phyloP scores from a whole-genome alignment of 2,329 filamentous ascomycete genomes.

The Venturia oleaginea region DNA sequence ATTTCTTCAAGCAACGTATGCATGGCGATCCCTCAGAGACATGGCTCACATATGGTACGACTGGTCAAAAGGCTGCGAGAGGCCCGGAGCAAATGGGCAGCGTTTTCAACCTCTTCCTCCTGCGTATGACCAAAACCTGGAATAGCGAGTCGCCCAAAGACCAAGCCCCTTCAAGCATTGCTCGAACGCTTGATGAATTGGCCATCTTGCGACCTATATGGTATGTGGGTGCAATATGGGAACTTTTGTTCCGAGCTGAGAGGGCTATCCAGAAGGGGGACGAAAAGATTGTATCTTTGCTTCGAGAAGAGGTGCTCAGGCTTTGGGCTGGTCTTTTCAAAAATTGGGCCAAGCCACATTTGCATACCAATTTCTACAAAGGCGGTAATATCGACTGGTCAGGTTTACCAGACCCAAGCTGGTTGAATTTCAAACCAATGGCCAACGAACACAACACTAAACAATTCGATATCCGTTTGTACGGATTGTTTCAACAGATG shows the following conservation, averaged over 20 bases:
- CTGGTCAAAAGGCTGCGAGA: background rate
- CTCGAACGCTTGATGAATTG: background rate
- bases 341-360: background rate
- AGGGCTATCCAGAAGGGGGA: background rate
- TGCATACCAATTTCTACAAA: background rate
- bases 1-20: background rate
- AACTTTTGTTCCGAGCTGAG: background rate
- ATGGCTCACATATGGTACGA: background rate
- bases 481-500: background rate
- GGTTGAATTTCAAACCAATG: background rate
- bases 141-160: background rate
- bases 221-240: constrained; percentile 4
- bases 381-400: constrained; percentile 4
- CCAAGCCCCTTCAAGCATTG: background rate
- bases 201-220: background rate
- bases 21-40: background rate
- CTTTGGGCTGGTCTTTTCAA: background rate
- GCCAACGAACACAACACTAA: background rate
- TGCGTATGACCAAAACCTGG: background rate
- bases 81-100: background rate
- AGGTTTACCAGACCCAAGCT: background rate
- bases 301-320: background rate
- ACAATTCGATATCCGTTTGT: background rate
- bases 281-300: background rate
- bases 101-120: background rate